These are phyloP conservation scores for Coprinellus aureogranulatus DNA, from an alignment of 768 basidiomycete genomes.

Conservation along the genomic window DNA sequence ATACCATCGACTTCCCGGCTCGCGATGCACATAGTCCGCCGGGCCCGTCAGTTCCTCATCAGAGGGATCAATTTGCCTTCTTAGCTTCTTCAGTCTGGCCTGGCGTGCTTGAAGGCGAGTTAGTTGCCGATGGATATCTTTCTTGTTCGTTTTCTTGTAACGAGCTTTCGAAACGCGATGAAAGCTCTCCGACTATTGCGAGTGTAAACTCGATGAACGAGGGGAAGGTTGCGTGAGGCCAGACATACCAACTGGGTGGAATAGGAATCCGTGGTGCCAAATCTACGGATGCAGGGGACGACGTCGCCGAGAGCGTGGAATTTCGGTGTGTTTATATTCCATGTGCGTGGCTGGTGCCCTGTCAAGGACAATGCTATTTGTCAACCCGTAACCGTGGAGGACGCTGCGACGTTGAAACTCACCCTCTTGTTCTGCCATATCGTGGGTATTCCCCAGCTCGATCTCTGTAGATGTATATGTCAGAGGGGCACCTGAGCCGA, in stretches of 20 bases:
- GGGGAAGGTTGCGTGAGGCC: no score
- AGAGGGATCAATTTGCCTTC: neutral
- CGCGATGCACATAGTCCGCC: no score
- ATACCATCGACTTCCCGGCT: neutral
- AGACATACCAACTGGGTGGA: conserved; percentile 28
- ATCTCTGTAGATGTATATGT: no score
- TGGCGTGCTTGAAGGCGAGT: neutral
- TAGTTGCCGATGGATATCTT: neutral
- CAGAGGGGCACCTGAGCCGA: no score
- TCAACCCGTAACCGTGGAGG: neutral
- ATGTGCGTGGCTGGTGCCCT: conserved; percentile 7
- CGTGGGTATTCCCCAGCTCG: no score
- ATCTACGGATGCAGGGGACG: neutral
- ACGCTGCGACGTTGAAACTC: no score
- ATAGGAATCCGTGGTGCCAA: conserved; percentile 1
- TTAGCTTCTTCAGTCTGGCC: neutral
- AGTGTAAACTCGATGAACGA: no score
- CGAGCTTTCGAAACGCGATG: neutral
- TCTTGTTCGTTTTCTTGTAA: conserved; percentile 1
- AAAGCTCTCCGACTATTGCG: neutral
- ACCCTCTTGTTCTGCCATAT: no score
- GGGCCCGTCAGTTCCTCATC: no score
- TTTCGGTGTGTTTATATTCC: conserved; percentile 2
- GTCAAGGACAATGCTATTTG: neutral
- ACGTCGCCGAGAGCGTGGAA: conserved; percentile 7